Conservation (phyloP, 1,284 basidiomycete genomes). For the Pseudozyma thailandica region DNA sequence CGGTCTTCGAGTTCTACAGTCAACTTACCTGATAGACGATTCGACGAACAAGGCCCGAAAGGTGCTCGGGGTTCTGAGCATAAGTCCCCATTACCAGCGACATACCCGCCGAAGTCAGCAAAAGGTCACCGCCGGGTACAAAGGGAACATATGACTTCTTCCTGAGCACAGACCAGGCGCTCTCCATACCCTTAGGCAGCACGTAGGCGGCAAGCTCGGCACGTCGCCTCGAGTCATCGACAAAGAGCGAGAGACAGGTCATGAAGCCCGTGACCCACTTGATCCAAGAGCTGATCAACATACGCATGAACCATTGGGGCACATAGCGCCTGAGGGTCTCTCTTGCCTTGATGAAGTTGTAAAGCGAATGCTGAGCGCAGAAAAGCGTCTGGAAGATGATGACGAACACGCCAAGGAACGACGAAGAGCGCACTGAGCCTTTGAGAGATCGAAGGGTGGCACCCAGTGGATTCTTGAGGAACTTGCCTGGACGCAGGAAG, state of each 20-base stretch:
- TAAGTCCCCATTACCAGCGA: constrained; percentile 87
- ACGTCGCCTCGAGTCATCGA: constrained; percentile 84
- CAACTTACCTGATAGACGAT: constrained; percentile 79
- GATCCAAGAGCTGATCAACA: constrained; percentile 76
- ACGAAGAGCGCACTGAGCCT: constrained; percentile 84
- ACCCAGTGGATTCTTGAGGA: constrained; percentile 57
- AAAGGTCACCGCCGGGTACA: constrained; percentile 75
- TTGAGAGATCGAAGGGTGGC: constrained; percentile 72
- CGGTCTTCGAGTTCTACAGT: not conserved
- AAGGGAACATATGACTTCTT: constrained; percentile 80
- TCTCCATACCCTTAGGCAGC: constrained; percentile 79
- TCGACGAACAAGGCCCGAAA: constrained; percentile 85
- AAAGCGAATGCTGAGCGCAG: constrained; percentile 78
- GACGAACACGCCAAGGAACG: constrained; percentile 88
- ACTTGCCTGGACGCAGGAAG: constrained; percentile 63
- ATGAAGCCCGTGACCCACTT: constrained; percentile 79
- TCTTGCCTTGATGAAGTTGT: constrained; percentile 65
- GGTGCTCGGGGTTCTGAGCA: constrained; percentile 86
- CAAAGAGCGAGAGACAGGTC: constrained; percentile 81
- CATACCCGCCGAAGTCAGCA: constrained; percentile 79
- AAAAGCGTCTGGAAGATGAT: constrained; percentile 85
- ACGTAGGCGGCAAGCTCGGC: constrained; percentile 94
- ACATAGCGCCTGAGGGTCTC: constrained; percentile 25
- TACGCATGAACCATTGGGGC: constrained; percentile 72
- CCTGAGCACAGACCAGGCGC: constrained; percentile 80